Conservation (phyloP, 1,284 basidiomycete species). For the Porogramme epimiltina region DNA sequence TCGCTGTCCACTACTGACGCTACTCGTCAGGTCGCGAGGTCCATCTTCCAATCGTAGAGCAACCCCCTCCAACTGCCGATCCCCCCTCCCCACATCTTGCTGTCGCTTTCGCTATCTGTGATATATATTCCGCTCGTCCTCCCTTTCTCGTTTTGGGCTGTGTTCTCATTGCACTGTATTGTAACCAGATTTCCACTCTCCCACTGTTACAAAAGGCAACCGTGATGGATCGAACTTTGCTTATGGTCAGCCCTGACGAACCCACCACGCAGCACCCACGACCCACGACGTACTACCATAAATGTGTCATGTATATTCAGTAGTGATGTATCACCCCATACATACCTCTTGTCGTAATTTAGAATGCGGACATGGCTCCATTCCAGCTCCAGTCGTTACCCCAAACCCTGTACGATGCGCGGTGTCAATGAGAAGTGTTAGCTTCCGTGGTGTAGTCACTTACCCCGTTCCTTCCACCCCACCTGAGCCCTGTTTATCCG, state of each 20-base stretch:
- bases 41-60: constrained; percentile 74
- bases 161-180: constrained; percentile 66
- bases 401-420: constrained; percentile 37
- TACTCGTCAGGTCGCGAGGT: constrained; percentile 60
- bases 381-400: constrained; percentile 57
- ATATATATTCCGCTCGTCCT: constrained; percentile 49
- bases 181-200: constrained; percentile 65
- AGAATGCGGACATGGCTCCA: constrained; percentile 53
- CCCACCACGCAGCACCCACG: constrained; percentile 32
- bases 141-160: constrained; percentile 36
- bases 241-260: constrained; percentile 41
- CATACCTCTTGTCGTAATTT: constrained; percentile 38
- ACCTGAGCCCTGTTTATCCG: constrained; percentile 62
- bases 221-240: constrained; percentile 56
- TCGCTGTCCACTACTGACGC: background rate
- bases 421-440: constrained; percentile 12
- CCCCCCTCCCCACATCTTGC: constrained; percentile 35
- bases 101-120: constrained; percentile 61
- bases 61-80: constrained; percentile 13
- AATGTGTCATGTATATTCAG: constrained; percentile 40
- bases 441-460: constrained; percentile 25
- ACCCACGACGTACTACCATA: constrained; percentile 31
- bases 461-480: constrained; percentile 78
- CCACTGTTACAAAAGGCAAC: constrained; percentile 43
- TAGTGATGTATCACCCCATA: constrained; percentile 36